Base-by-base conservation (phyloP, 768 basidiomycete species). In the Gymnopilus junonius region DNA sequence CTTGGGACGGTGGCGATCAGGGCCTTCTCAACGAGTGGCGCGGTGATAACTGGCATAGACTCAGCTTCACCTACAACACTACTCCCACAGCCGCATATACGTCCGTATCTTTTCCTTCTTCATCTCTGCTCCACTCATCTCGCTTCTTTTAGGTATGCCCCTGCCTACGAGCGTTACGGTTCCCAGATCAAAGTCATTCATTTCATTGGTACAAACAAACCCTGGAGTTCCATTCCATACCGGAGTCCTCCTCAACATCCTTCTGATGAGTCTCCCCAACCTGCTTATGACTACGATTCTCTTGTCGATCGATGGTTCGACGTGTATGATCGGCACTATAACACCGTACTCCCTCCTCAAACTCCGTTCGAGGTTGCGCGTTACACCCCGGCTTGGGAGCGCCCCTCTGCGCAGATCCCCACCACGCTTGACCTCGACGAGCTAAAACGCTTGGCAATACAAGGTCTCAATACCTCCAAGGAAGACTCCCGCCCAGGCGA, bases 1-100 rank as follows among this genome's bases (percentile, higher is more conserved):
- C 89, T 46, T 98, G 96, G 91, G 97, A 98, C 71, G 97, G 97
- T 8, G 97, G 95, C n/a, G 97, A 99, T 78, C 97, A 99, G 75
- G 97, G 97, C 15, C 79, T 98, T 65, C 83, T 99, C 67, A 99
- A 99, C 70, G 96, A 99, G 80, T 98, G 95, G 95, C 83, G 92
- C 67, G 88, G 90, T 32, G 75, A 74, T 20, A 75, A 93, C 71
- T 99, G 97, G 97, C 87, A 97, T 70, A 85, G 95, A 69, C 88
- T 99, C 68, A 95, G 95, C 74, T 99, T 99, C 78, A 94, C 90
- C 42, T 99, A 97, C 80, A 99, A 99, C 76, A 97, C 96, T 15
- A 99, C 97, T 2, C 97, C 97, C 17, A 95, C 95, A 14, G 95
- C 97, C 62, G 94, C 91, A 58, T 99, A 99, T 80, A 95, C 94